Percentiles rank a stretch among this genome's conserved stretches.
phyloP scores from a whole-genome alignment of 1,139 yeast genomes.

The Geotrichum fermentans region DNA sequence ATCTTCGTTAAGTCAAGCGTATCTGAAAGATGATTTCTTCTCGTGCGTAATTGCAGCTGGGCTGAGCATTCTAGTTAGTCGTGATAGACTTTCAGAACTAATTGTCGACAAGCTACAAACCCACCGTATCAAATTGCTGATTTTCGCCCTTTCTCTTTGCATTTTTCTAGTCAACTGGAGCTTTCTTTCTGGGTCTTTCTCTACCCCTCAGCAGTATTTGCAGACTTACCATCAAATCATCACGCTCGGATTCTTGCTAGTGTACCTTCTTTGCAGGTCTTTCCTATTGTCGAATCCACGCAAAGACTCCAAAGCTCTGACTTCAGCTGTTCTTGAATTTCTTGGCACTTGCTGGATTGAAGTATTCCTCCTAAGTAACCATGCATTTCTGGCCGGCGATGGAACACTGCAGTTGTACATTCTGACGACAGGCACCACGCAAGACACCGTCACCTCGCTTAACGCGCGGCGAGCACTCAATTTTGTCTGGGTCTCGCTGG shows the following conservation, averaged over 20 bases:
- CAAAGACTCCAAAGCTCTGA: background rate
- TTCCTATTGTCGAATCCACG: background rate
- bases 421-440: constrained; percentile 5
- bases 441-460: background rate
- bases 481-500: too few species aligned
- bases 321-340: background rate
- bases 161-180: background rate
- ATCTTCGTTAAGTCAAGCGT: too few species aligned
- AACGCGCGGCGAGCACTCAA: background rate
- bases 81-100: background rate
- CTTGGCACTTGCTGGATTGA: constrained; percentile 4
- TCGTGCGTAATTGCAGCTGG: background rate
- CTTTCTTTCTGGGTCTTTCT: background rate
- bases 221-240: background rate
- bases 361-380: constrained; percentile 2
- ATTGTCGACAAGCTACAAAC: background rate
- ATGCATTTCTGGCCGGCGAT: constrained; percentile 10
- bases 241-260: background rate
- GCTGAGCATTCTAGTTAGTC: background rate
- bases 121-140: background rate
- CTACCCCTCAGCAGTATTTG: background rate
- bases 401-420: constrained; percentile 8
- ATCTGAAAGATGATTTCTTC: background rate
- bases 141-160: background rate
- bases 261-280: constrained; percentile 3